A percentile compares a stretch with the other conserved stretches of the same genome.
Evolutionary conservation across 345 rosid genomes (phyloP).

Genomic region (Bruguiera sexangula): DNA sequence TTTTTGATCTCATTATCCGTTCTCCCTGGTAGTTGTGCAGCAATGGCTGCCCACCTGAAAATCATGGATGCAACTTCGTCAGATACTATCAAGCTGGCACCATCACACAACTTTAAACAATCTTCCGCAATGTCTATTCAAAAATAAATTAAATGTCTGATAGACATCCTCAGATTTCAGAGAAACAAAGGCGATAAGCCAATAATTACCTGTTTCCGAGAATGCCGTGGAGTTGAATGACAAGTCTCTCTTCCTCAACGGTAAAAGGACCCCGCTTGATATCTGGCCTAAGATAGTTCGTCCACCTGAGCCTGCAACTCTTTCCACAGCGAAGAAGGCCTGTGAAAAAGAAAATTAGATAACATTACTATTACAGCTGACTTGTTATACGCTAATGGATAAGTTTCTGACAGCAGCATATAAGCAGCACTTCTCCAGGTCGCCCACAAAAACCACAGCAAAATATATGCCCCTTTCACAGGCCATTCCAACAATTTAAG

Average conservation of each 20-base stretch:
- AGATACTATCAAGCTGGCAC: too few relatives aligned
- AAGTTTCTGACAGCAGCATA: too few relatives aligned
- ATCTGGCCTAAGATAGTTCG: slow-evolving; percentile 92
- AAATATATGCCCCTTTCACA: too few relatives aligned
- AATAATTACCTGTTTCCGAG: slow-evolving; percentile 80
- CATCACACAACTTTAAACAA: too few relatives aligned
- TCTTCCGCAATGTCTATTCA: too few relatives aligned
- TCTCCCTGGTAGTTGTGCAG: slow-evolving; percentile 88
- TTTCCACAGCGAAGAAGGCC: slow-evolving; percentile 95
- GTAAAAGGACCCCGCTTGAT: slow-evolving; percentile 93
- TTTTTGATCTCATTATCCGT: slow-evolving; percentile 98
- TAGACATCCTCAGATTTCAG: neutral
- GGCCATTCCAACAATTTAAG: too few relatives aligned
- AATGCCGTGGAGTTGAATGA: slow-evolving; percentile 90
- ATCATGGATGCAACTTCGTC: neutral
- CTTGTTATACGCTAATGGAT: too few relatives aligned
- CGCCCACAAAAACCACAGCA: too few relatives aligned
- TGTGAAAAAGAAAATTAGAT: slow-evolving; percentile 14
- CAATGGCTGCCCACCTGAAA: slow-evolving; percentile 97
- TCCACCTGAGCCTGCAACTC: slow-evolving; percentile 98
- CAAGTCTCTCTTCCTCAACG: slow-evolving; percentile 86
- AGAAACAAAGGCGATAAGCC: neutral
- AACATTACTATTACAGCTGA: neutral
- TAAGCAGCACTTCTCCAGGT: too few relatives aligned
- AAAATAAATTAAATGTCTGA: too few relatives aligned